Percentiles rank a stretch among this genome's conserved stretches.
Conservation (phyloP, 2,329 filamentous ascomycete species). For the Fusarium continuum region DNA sequence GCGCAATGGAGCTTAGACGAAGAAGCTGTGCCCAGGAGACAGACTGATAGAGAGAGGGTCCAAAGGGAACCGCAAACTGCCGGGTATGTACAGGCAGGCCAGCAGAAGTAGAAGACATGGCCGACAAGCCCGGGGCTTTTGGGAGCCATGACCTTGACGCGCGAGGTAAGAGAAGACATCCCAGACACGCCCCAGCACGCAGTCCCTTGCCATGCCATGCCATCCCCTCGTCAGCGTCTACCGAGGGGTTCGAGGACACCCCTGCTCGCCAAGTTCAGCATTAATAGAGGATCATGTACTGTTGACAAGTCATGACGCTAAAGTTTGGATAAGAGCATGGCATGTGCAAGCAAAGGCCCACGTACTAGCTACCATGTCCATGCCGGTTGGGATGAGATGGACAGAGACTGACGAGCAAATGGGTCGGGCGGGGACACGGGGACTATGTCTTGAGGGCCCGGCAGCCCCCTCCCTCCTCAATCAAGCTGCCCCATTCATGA, state of each 20-base stretch:
- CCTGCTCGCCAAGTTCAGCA: conserved; percentile 37
- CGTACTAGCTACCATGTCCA: conserved; percentile 41
- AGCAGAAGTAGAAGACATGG: conserved; percentile 32
- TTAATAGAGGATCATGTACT: conserved; percentile 40
- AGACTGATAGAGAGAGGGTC: conserved; percentile 36
- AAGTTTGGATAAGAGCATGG: conserved; percentile 34
- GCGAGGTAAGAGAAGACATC: conserved; percentile 40
- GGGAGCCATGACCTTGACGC: conserved; percentile 37
- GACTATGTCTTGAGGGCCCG: conserved; percentile 43
- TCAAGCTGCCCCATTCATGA: conserved; percentile 30
- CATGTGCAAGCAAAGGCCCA: conserved; percentile 32
- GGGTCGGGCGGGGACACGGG: conserved; percentile 45
- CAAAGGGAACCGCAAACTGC: conserved; percentile 41
- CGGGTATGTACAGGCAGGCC: conserved; percentile 40
- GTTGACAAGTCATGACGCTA: conserved; percentile 42
- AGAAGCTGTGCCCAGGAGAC: conserved; percentile 42
- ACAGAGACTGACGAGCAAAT: conserved; percentile 40
- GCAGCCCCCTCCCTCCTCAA: conserved; percentile 43
- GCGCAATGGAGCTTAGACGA: conserved; percentile 41
- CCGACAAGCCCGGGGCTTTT: conserved; percentile 28
- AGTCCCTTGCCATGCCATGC: conserved; percentile 38
- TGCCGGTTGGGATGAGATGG: conserved; percentile 41
- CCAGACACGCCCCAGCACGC: conserved; percentile 42
- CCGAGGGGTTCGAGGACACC: conserved; percentile 46
- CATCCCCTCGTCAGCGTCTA: conserved; percentile 47